Base-by-base conservation (phyloP, 768 basidiomycete species). In the Hypholoma fasciculare region DNA sequence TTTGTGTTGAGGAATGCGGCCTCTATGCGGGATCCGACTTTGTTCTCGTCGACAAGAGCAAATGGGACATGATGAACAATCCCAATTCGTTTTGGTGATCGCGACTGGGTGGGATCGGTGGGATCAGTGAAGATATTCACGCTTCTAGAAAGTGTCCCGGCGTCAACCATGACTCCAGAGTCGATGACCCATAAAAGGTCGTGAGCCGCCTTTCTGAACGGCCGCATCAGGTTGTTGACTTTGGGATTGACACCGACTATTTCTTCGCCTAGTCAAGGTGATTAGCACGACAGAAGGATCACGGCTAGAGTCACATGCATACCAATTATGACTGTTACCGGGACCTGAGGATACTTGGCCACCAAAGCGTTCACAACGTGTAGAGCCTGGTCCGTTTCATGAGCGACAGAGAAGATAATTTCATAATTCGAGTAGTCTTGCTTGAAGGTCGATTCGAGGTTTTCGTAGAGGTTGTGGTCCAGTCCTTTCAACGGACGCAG, bases 171-270 rank as follows among this genome's bases (percentile, higher is more conserved):
- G 52, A 98, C 84, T 63, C 96, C 96, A n/a, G 96, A 97, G 72
- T 99, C 97, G 50, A 98, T 81, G 30, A 98, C 90, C 96, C 96
- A 99, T 50, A 98, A 76, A 49, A 98, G 90, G 67, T 98, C 94
- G 68, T 97, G 79, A 54, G 81, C 75, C 0, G 96, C 97, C 67
- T 84, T 76, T 46, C 80, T 78, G 71, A 95, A 98, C 13, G 96
- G 83, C 36, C 87, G 86, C 61, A 95, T 81, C 48, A 99, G 87
- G 72, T 98, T 98, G 77, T 98, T 98, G 65, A 98, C 89, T 79
- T 98, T 98, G 0, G 97, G 97, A 65, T 99, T 99, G 26, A 93
- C 87, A 5, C 96, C 96, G 17, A 96, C 89, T 47, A 82, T 70
- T 60, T 91, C 87, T 66, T 92, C 88, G 49, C 94, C 94, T 94